These are phyloP conservation scores for Maudiozyma barnettii DNA, from an alignment of 805 yeast species.

Conservation along the genomic window DNA sequence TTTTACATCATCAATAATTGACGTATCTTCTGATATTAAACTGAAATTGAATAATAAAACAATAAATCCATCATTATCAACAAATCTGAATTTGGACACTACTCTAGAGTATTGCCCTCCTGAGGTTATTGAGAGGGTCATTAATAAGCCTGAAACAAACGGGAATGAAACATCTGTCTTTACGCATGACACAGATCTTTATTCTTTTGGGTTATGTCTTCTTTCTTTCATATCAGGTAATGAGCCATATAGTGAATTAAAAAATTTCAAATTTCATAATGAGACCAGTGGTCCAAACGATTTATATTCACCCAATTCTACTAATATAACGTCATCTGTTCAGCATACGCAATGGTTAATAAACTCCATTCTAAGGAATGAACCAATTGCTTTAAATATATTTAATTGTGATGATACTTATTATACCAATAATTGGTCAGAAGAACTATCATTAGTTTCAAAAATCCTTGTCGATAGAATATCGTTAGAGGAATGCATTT, in stretches of 20 bases:
- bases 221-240: conserved; percentile 11
- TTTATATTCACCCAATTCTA: conserved; percentile 1
- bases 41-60: neutral
- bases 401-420: neutral
- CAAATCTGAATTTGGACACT: conserved; percentile 5
- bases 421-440: conserved; percentile 4
- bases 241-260: conserved; percentile 13
- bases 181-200: conserved; percentile 10
- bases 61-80: neutral
- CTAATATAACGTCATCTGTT: conserved; percentile 6
- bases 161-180: neutral
- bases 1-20: conserved; percentile 11
- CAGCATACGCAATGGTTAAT: conserved; percentile 17
- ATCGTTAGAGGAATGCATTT: conserved; percentile 2
- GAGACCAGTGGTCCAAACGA: neutral
- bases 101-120: conserved; percentile 19
- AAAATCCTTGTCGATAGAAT: conserved; percentile 7
- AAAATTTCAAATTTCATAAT: conserved; percentile 4
- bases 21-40: neutral
- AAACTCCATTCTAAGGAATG: conserved; percentile 11
- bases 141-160: neutral
- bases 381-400: conserved; percentile 13
- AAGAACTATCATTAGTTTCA: conserved; percentile 7
- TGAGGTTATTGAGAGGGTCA: conserved; percentile 5
- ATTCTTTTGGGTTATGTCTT: conserved; percentile 13